Conservation (phyloP, 345 rosid genomes). For the Odontarrhena argentea region DNA sequence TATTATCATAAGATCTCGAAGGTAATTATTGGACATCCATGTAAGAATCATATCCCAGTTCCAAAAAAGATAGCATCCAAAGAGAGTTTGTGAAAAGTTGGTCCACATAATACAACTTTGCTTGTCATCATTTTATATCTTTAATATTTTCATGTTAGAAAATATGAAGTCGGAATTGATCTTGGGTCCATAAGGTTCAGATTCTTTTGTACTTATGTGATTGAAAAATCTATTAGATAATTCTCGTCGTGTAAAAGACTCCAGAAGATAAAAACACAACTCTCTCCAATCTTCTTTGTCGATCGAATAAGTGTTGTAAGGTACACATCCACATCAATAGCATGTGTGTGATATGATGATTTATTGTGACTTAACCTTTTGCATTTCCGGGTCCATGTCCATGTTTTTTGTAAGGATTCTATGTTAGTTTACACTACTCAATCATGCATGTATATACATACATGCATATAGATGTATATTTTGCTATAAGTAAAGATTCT, state of each 20-base stretch:
- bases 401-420: not conserved
- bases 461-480: not conserved
- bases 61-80: not conserved
- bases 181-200: constrained; percentile 33
- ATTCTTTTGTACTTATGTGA: constrained; percentile 29
- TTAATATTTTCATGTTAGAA: not conserved
- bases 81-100: constrained; percentile 5
- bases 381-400: constrained; percentile 22
- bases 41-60: constrained; percentile 13
- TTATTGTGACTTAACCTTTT: constrained; percentile 20
- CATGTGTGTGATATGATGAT: constrained; percentile 36
- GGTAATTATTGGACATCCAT: not conserved
- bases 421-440: constrained; percentile 8
- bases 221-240: constrained; percentile 23
- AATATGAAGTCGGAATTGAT: constrained; percentile 22
- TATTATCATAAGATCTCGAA: not conserved
- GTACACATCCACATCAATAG: constrained; percentile 41
- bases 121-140: constrained; percentile 8
- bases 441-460: not conserved
- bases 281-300: constrained; percentile 38
- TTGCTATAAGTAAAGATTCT: not conserved
- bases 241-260: constrained; percentile 23
- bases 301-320: constrained; percentile 38
- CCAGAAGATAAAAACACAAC: constrained; percentile 25
- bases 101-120: constrained; percentile 32